phyloP scores from a whole-genome alignment of 192 early-diverging fungal genomes.

The Entomortierella lignicola region DNA sequence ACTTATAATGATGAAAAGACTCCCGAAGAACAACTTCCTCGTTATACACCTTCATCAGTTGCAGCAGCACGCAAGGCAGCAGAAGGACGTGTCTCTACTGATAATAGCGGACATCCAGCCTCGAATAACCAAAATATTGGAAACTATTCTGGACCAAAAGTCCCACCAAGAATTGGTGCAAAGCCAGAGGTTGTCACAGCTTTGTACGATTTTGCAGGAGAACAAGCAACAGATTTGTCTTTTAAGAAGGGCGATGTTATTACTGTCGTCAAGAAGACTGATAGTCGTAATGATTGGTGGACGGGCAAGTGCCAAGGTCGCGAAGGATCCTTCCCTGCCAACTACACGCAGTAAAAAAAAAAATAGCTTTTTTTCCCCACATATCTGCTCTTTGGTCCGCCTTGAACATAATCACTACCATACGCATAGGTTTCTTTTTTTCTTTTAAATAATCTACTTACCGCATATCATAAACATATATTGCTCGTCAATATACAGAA shows the following conservation, averaged over 20 bases:
- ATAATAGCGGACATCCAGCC: constrained; percentile 22
- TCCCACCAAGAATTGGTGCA: constrained; percentile 43
- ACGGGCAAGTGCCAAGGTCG: constrained; percentile 74
- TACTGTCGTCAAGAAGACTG: constrained; percentile 76
- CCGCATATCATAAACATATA: no score
- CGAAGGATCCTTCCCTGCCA: constrained; percentile 82
- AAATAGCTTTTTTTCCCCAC: neutral
- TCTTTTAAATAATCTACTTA: no score
- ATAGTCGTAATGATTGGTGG: constrained; percentile 92
- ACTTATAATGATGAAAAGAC: constrained; percentile 12
- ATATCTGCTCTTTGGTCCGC: neutral
- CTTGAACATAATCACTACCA: neutral
- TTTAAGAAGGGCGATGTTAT: constrained; percentile 92
- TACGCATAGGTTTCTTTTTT: no score
- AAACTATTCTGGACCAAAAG: constrained; percentile 49
- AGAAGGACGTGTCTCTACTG: constrained; percentile 36
- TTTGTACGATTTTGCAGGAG: constrained; percentile 85
- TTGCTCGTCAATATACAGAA: no score
- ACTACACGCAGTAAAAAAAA: constrained; percentile 67
- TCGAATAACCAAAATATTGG: constrained; percentile 25
- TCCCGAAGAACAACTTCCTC: constrained; percentile 22
- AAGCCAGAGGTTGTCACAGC: constrained; percentile 70
- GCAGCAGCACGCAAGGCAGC: constrained; percentile 15
- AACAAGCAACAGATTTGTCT: constrained; percentile 82
- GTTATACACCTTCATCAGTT: constrained; percentile 27